These are phyloP conservation scores for Gossypium davidsonii DNA, from an alignment of 441 rosid species.

Conservation along the genomic window DNA sequence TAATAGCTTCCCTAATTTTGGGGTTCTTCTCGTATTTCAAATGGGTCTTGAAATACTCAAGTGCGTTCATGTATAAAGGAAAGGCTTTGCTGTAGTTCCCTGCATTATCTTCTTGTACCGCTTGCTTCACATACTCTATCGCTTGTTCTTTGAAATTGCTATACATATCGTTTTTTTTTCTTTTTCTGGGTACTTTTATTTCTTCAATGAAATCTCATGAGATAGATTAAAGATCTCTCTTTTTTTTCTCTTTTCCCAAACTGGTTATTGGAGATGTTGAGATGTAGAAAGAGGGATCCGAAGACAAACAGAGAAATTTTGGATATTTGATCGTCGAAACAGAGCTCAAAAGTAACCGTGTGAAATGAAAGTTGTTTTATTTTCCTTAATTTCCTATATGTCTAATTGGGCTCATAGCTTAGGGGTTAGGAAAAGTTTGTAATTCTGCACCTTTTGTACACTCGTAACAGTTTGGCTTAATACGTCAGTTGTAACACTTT, in stretches of 20 bases:
- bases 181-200: neutral
- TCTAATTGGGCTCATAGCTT: no score
- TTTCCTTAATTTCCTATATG: neutral
- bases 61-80: constrained; percentile 91
- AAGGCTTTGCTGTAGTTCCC: constrained; percentile 92
- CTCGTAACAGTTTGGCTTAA: no score
- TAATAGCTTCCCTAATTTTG: constrained; percentile 83
- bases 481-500: no score
- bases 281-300: neutral
- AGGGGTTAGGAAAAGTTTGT: no score
- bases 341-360: neutral
- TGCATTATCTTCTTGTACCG: constrained; percentile 83
- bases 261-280: neutral
- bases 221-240: constrained; percentile 5
- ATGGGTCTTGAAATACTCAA: constrained; percentile 95
- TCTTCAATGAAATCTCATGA: constrained; percentile 15
- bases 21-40: constrained; percentile 97
- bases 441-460: no score
- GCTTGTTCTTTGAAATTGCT: constrained; percentile 99
- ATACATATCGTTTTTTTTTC: constrained; percentile 45
- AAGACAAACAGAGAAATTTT: neutral
- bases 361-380: neutral
- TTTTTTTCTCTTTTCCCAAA: neutral
- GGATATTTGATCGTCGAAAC: neutral
- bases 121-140: constrained; percentile 94